Evolutionary conservation across 1,284 basidiomycete species (phyloP), one percentile per base, ranked within the genome.

Genomic region (Leccinum glutinopallens): DNA sequence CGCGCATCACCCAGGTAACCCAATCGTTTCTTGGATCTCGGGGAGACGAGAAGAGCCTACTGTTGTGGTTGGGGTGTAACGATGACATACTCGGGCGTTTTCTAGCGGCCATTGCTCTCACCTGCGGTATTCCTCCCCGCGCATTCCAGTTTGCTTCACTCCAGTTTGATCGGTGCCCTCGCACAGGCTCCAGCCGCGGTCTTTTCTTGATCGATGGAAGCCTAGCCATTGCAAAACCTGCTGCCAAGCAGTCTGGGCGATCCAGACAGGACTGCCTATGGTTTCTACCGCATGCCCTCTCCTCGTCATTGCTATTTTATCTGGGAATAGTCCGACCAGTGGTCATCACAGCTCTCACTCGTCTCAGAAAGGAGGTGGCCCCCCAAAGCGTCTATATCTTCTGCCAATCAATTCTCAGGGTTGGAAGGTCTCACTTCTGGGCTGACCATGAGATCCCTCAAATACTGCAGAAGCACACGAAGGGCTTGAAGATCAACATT

Each of bases 191-290:
- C 4, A 57, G 19, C 41, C 33, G 35, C 2, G 58, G 62, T 10
- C 8, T 65, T 0, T 65, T 65, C n/a, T 43, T 65, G 61, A 65
- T 65, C 12, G 54, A 60, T 9, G 58, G 62, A 3, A 13, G 5
- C 46, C 37, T 66, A 0, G 60, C 60, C 10, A 60, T 66, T 19
- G 63, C 53, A 0, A 66, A 60, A 33, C 63, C 63, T 7, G n/a
- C 5, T 17, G 54, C 63, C 8, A 65, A 66, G 13, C 60, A 62
- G 7, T 22, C 32, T 22, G 37, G 46, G 1, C 17, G n/a, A 32
- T 33, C 32, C 4, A 12, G 32, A 8, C 46, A 65, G n/a, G 54
- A 64, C 3, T 64, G 22, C 2, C 22, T 22, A 22, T 22, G 22
- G 22, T 22, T 22, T 22, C 22, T 22, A 22, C 22, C 22, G 1